phyloP scores from a whole-genome alignment of 73 alveolate genomes.

The Paramecium octaurelia region DNA sequence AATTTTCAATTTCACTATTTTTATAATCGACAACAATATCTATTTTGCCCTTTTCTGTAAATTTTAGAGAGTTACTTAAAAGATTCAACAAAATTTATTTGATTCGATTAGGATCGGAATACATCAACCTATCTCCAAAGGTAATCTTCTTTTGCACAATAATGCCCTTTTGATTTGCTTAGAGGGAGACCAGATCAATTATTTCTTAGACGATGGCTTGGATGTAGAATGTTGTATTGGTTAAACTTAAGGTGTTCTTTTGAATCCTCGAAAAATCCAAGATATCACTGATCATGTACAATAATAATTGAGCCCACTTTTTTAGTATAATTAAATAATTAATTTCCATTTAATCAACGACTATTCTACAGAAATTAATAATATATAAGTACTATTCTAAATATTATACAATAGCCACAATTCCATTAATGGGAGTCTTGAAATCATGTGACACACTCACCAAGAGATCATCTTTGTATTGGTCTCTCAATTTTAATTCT shows the following conservation, averaged over 20 bases:
- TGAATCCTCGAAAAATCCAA: slow-evolving; percentile 43
- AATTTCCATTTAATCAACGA: not conserved
- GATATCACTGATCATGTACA: slow-evolving; percentile 55
- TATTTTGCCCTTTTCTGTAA: slow-evolving; percentile 48
- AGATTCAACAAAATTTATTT: slow-evolving; percentile 51
- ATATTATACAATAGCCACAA: slow-evolving; percentile 7
- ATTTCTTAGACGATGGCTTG: not conserved
- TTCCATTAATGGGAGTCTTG: slow-evolving; percentile 60
- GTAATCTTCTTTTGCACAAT: not conserved
- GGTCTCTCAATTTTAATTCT: slow-evolving; percentile 6
- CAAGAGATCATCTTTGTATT: slow-evolving; percentile 45
- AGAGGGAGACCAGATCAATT: not conserved
- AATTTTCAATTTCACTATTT: not conserved
- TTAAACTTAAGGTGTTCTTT: not conserved
- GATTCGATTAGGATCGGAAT: slow-evolving; percentile 51
- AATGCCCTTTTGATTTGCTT: slow-evolving; percentile 4
- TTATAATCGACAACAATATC: slow-evolving; percentile 18
- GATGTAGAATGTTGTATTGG: not conserved
- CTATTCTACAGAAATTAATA: not conserved
- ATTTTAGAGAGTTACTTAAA: slow-evolving; percentile 49
- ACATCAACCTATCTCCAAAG: not conserved
- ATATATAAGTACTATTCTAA: not conserved
- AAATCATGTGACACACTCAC: slow-evolving; percentile 51
- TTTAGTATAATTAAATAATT: not conserved
- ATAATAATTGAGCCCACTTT: slow-evolving; percentile 27